Percentiles rank a stretch among this genome's conserved stretches.
Conservation (phyloP, 148 eudicot genomes). For the Cornus kousa region DNA sequence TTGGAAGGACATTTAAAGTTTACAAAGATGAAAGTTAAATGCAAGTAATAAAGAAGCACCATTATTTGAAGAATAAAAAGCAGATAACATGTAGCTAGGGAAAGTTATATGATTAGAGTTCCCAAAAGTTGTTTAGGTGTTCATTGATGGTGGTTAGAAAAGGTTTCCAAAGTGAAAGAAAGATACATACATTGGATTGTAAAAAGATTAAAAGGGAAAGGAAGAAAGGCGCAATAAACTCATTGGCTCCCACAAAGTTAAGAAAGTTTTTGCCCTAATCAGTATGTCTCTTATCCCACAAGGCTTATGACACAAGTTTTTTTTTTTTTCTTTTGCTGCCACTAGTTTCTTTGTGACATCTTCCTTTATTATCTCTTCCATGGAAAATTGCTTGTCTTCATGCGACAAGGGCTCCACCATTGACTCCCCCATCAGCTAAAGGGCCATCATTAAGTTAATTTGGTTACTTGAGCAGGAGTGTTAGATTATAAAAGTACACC, state of each 20-base stretch:
- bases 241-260: constrained; percentile 6
- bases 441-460: not conserved
- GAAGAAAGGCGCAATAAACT: not conserved
- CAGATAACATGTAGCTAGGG: not conserved
- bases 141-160: constrained; percentile 20
- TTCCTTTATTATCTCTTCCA: not conserved
- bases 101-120: constrained; percentile 12
- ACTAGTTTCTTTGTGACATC: not conserved
- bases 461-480: too few relatives aligned
- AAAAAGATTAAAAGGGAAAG: not conserved
- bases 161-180: constrained; percentile 23
- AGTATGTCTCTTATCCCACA: constrained; percentile 19
- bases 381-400: not conserved
- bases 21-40: not conserved
- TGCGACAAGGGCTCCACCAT: not conserved
- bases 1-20: not conserved
- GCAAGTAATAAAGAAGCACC: not conserved
- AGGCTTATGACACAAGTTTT: constrained; percentile 7
- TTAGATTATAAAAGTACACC: too few relatives aligned
- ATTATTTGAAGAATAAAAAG: not conserved
- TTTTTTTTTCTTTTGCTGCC: not conserved
- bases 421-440: not conserved
- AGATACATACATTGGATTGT: not conserved
- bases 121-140: constrained; percentile 11
- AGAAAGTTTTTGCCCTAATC: constrained; percentile 13